Evolutionary conservation across 164 flowering plant genomes (phyloP).

Genomic region (Macadamia integrifolia): DNA sequence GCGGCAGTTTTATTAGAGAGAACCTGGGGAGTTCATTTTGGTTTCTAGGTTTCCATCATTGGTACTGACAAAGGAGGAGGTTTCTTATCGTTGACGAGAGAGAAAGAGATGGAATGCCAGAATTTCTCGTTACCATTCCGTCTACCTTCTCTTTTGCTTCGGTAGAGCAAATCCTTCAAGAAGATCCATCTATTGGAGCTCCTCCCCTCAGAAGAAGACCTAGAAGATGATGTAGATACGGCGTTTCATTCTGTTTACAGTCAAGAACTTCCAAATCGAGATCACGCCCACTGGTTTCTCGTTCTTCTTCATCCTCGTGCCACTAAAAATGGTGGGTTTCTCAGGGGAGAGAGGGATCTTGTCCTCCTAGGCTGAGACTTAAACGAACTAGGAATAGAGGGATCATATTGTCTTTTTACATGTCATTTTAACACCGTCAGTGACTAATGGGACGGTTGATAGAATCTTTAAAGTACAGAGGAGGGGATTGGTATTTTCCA

Average conservation of each 20-base stretch:
- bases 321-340: constrained; percentile 24
- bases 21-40: constrained; percentile 7
- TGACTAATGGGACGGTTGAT: too few relatives aligned
- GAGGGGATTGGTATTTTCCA: too few relatives aligned
- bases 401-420: not conserved
- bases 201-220: constrained; percentile 35
- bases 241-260: constrained; percentile 10
- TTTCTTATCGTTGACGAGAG: constrained; percentile 20
- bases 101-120: constrained; percentile 25
- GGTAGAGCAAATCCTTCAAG: constrained; percentile 38
- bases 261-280: constrained; percentile 7
- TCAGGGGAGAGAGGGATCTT: constrained; percentile 58
- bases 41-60: constrained; percentile 1
- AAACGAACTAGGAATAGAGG: constrained; percentile 17
- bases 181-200: constrained; percentile 37
- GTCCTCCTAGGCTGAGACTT: constrained; percentile 52
- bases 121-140: constrained; percentile 31
- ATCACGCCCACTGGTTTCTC: not conserved
- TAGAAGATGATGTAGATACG: constrained; percentile 35
- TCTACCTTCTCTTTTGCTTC: constrained; percentile 54
- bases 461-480: too few relatives aligned
- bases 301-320: constrained; percentile 23
- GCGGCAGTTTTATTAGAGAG: constrained; percentile 5
- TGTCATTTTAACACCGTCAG: too few relatives aligned
- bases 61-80: not conserved